Conservation (phyloP, 805 yeast genomes). For the Priceomyces medius region DNA sequence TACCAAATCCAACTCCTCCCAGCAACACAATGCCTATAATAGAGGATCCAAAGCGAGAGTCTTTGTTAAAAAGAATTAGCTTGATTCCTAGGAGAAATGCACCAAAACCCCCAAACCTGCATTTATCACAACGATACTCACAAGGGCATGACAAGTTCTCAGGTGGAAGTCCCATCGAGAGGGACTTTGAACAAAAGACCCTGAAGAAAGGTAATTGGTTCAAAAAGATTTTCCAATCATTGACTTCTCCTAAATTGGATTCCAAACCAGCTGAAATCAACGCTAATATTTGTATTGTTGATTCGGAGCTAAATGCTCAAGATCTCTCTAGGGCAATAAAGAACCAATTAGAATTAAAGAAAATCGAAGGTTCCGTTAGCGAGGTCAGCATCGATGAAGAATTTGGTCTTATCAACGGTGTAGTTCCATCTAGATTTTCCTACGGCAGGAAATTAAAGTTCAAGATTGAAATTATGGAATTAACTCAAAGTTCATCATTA, state of each 20-base stretch:
- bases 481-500: conserved; percentile 37
- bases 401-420: conserved; percentile 44
- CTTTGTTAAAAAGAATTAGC: conserved; percentile 26
- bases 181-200: conserved; percentile 2
- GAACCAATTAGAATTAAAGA: conserved; percentile 44
- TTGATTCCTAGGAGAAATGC: conserved; percentile 40
- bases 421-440: conserved; percentile 47
- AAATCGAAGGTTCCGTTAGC: conserved; percentile 49
- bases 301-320: conserved; percentile 28
- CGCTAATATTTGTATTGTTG: conserved; percentile 31
- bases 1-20: neutral
- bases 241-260: conserved; percentile 12
- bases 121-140: conserved; percentile 32
- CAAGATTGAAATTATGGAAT: conserved; percentile 42
- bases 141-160: conserved; percentile 18
- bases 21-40: neutral
- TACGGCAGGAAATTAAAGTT: conserved; percentile 47
- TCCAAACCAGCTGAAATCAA: conserved; percentile 6
- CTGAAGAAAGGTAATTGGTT: conserved; percentile 35
- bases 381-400: conserved; percentile 44
- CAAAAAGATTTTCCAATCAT: conserved; percentile 32
- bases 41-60: conserved; percentile 7
- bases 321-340: conserved; percentile 35
- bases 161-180: conserved; percentile 4
- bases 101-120: conserved; percentile 36